Conservation (phyloP, 169 alveolate species). For the Amoebophrya sp. region DNA sequence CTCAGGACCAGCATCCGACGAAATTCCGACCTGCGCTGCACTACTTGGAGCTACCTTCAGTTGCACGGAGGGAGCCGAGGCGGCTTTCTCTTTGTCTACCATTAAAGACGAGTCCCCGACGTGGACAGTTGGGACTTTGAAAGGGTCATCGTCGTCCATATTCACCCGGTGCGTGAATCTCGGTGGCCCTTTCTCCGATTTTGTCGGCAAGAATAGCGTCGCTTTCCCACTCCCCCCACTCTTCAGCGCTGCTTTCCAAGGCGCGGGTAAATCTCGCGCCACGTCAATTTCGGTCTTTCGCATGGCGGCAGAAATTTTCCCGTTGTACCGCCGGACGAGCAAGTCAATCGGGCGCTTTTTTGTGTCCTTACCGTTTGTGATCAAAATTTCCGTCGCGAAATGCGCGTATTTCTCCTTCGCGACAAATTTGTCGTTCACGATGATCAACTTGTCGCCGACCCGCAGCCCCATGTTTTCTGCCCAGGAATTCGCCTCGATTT, state of each 20-base stretch:
- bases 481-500: no score
- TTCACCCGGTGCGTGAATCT: neutral
- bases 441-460: neutral
- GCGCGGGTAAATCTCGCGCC: neutral
- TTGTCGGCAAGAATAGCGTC: neutral
- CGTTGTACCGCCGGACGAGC: neutral
- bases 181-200: neutral
- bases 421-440: neutral
- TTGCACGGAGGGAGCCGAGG: no score
- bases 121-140: neutral
- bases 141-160: neutral
- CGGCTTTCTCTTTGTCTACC: no score
- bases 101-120: neutral
- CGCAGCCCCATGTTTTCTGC: neutral
- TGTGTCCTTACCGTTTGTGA: no score
- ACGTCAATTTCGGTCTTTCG: neutral
- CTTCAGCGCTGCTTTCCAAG: no score
- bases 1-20: no score
- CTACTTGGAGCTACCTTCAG: no score
- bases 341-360: no score
- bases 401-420: neutral
- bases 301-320: neutral
- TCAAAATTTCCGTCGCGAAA: no score
- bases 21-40: no score
- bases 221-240: no score